phyloP scores from a whole-genome alignment of 1,284 basidiomycete species.

The Cryptococcus depauperatus region DNA sequence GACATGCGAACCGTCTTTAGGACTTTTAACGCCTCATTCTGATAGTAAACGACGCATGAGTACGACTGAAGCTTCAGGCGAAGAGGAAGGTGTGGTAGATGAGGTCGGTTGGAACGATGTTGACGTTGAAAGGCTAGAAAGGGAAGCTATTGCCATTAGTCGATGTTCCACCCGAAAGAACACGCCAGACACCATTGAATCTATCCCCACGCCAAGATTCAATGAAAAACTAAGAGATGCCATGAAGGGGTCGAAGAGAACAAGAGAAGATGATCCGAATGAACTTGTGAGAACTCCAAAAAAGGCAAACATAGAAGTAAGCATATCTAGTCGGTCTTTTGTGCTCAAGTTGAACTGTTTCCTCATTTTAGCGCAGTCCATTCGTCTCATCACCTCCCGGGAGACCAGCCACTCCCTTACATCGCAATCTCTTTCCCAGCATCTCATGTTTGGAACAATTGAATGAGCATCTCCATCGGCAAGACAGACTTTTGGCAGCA shows the following conservation, averaged over 20 bases:
- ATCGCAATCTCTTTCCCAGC: conserved; percentile 23
- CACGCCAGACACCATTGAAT: not conserved
- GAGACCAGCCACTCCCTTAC: conserved; percentile 13
- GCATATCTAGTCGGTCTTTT: too few relatives aligned
- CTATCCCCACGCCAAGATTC: not conserved
- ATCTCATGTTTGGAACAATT: conserved; percentile 23
- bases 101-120: conserved; percentile 36
- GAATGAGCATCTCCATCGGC: conserved; percentile 31
- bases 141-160: conserved; percentile 27
- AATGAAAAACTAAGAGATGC: not conserved
- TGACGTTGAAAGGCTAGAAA: conserved; percentile 31
- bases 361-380: conserved; percentile 15
- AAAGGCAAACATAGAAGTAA: conserved; percentile 5
- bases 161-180: not conserved
- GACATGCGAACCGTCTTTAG: not conserved
- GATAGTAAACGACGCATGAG: not conserved
- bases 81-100: conserved; percentile 13
- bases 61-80: not conserved
- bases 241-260: conserved; percentile 14
- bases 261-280: conserved; percentile 12
- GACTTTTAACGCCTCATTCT: not conserved
- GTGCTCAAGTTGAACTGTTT: too few relatives aligned
- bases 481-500: conserved; percentile 33
- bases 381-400: conserved; percentile 17
- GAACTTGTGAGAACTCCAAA: conserved; percentile 11